These are phyloP conservation scores for Hymenoscyphus albidus DNA, from an alignment of 2,329 filamentous ascomycete genomes.

Conservation along the genomic window DNA sequence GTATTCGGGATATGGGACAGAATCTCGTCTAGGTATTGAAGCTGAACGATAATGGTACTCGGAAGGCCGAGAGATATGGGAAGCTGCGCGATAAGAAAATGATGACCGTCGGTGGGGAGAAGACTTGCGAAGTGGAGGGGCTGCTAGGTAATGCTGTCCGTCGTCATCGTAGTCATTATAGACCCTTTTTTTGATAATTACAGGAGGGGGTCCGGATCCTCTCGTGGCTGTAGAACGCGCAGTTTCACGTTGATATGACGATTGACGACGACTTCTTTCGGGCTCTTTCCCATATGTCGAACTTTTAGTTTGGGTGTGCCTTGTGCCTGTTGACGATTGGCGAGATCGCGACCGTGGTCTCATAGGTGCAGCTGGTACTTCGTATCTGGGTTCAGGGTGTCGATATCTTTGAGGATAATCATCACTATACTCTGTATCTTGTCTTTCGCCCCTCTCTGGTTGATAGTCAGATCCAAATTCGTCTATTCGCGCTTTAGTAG, in stretches of 20 bases:
- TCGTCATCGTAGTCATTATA: background rate
- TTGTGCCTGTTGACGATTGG: background rate
- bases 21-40: background rate
- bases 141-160: background rate
- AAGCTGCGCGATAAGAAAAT: background rate
- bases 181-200: background rate
- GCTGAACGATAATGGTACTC: background rate
- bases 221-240: background rate
- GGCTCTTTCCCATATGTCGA: background rate
- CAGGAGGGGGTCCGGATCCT: background rate
- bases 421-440: background rate
- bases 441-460: background rate
- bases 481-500: background rate
- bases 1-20: slow-evolving; percentile 7
- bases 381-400: background rate
- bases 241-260: background rate
- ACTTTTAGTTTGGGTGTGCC: background rate
- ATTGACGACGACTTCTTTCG: background rate
- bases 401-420: background rate
- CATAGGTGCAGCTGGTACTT: background rate
- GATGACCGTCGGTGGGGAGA: background rate
- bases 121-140: background rate
- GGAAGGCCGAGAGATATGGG: background rate
- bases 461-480: background rate
- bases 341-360: background rate